Evolutionary conservation across 176 grass and related monocot species (phyloP).

Genomic region (Carex myosuroides): DNA sequence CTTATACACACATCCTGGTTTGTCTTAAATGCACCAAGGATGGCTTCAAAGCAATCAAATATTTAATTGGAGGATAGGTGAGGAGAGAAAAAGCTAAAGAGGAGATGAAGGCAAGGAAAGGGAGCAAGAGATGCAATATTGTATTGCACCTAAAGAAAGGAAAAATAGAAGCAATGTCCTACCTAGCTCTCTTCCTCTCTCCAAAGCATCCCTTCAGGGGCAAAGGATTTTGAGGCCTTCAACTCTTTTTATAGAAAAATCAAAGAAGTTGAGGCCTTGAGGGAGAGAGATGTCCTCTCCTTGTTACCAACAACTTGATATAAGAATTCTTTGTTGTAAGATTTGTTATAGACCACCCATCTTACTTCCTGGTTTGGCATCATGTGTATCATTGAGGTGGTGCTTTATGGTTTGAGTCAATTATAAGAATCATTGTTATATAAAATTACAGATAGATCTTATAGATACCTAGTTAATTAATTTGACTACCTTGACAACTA

Average conservation of each 20-base stretch:
- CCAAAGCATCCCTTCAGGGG: slow-evolving; percentile 11
- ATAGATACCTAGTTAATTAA: background rate
- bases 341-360: slow-evolving; percentile 14
- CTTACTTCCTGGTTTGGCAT: background rate
- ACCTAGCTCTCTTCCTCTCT: background rate
- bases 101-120: slow-evolving; percentile 9
- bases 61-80: background rate
- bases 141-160: slow-evolving; percentile 25
- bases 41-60: slow-evolving; percentile 10
- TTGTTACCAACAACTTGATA: background rate
- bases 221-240: slow-evolving; percentile 17
- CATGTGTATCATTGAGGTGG: background rate
- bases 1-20: slow-evolving; percentile 19
- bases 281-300: background rate
- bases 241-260: slow-evolving; percentile 22
- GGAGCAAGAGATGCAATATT: slow-evolving; percentile 12
- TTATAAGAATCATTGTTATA: background rate
- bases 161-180: slow-evolving; percentile 21
- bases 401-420: background rate
- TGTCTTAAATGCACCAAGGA: slow-evolving; percentile 10
- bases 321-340: background rate
- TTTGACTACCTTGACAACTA: background rate
- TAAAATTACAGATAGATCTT: background rate
- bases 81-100: background rate
- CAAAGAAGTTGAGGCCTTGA: slow-evolving; percentile 10